A percentile compares a stretch with the other conserved stretches of the same genome.
phyloP scores from a whole-genome alignment of 805 yeast species.

The Candida adriatica region DNA sequence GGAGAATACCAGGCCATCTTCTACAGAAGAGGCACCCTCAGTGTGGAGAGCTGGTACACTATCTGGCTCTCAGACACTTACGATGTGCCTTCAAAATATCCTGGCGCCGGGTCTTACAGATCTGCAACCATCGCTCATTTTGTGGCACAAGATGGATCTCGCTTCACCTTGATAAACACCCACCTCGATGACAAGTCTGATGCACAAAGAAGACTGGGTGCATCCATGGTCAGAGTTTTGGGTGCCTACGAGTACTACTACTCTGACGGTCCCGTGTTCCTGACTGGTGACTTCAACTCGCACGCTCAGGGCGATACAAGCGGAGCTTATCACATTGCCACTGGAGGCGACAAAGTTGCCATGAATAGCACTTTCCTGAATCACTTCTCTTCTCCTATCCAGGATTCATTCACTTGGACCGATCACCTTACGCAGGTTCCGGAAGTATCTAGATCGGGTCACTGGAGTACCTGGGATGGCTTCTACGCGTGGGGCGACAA shows the following conservation, averaged over 20 bases:
- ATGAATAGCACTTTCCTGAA: conserved; percentile 17
- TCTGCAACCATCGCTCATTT: conserved; percentile 33
- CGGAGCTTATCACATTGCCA: conserved; percentile 10
- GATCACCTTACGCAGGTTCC: conserved; percentile 24
- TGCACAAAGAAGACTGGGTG: conserved; percentile 14
- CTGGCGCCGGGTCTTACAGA: conserved; percentile 35
- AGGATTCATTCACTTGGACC: conserved; percentile 20
- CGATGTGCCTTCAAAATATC: conserved; percentile 30
- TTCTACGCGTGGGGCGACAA: conserved; percentile 24
- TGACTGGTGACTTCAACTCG: conserved; percentile 40
- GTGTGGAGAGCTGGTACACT: conserved; percentile 29
- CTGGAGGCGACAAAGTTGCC: conserved; percentile 7
- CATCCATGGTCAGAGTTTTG: conserved; percentile 13
- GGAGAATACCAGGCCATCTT: conserved; percentile 40
- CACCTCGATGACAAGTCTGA: conserved; percentile 37
- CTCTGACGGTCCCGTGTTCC: conserved; percentile 30
- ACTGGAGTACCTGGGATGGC: conserved; percentile 35
- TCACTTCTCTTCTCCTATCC: conserved; percentile 14
- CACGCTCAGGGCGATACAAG: conserved; percentile 5
- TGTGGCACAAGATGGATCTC: conserved; percentile 8
- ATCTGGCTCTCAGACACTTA: conserved; percentile 39
- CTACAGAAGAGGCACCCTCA: conserved; percentile 27
- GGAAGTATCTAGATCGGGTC: conserved; percentile 26
- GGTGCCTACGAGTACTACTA: conserved; percentile 32
- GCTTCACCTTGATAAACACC: conserved; percentile 32